Percentiles rank a stretch among this genome's conserved stretches.
phyloP scores from a whole-genome alignment of 2,329 filamentous ascomycete genomes.

The Alternaria brassicicola region DNA sequence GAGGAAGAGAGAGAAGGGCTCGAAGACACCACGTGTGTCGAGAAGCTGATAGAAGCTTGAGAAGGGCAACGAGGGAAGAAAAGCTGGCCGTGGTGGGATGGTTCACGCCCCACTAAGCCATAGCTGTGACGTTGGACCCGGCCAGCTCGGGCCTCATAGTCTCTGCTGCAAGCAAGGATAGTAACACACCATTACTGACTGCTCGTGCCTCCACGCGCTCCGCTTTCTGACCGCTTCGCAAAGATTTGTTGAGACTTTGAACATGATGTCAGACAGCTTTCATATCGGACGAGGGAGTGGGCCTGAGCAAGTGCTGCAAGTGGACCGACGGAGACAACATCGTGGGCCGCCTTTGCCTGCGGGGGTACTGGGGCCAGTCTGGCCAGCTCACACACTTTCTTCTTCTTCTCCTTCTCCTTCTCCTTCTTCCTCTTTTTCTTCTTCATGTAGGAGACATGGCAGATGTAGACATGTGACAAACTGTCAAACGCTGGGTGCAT shows the following conservation, averaged over 20 bases:
- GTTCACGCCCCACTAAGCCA: conserved; percentile 18
- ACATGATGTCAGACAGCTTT: conserved; percentile 29
- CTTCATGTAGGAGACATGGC: background rate
- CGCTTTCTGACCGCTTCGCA: conserved; percentile 9
- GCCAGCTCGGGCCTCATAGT: conserved; percentile 11
- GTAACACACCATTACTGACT: conserved; percentile 21
- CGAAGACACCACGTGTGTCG: conserved; percentile 2
- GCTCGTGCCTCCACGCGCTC: conserved; percentile 24
- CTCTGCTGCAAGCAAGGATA: conserved; percentile 11
- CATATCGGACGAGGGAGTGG: conserved; percentile 13
- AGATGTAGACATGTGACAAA: conserved; percentile 3
- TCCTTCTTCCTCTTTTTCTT: too few relatives aligned
- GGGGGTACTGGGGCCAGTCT: conserved; percentile 1
- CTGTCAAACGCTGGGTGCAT: background rate
- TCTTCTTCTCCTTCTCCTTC: too few relatives aligned
- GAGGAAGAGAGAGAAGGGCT: background rate
- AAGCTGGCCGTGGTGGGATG: conserved; percentile 22
- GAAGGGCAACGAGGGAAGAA: conserved; percentile 19
- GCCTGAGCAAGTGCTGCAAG: conserved; percentile 11
- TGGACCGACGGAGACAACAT: conserved; percentile 1
- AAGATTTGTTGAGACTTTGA: conserved; percentile 16
- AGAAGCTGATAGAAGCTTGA: conserved; percentile 6
- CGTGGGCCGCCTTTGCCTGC: conserved; percentile 2
- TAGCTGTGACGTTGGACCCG: conserved; percentile 17
- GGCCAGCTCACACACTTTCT: background rate